Percentiles rank a stretch among this genome's conserved stretches.
phyloP scores from a whole-genome alignment of 805 yeast genomes.

The Kuraishia hungarica region DNA sequence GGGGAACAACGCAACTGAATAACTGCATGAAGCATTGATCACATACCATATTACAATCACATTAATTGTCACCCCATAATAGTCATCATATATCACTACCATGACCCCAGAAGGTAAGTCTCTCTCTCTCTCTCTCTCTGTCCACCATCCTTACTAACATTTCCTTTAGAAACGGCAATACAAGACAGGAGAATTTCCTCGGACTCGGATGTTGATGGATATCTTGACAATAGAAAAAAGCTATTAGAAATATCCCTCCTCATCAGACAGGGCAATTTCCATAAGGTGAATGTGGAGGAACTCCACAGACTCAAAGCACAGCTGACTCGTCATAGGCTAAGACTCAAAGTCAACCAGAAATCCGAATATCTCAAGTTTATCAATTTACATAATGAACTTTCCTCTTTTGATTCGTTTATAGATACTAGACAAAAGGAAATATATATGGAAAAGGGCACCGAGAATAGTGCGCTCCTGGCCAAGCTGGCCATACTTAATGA shows the following conservation, averaged over 20 bases:
- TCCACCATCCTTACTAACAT: background rate
- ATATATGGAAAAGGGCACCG: slow-evolving; percentile 13
- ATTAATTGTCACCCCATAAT: too few species aligned
- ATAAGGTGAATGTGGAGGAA: slow-evolving; percentile 8
- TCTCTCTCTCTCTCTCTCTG: background rate
- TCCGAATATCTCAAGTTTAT: slow-evolving; percentile 12
- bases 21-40: too few species aligned
- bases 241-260: slow-evolving; percentile 9
- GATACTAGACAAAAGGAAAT: slow-evolving; percentile 11
- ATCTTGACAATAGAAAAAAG: slow-evolving; percentile 13
- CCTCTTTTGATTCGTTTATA: slow-evolving; percentile 11
- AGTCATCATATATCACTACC: too few species aligned
- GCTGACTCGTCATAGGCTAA: slow-evolving; percentile 10
- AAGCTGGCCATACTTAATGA: slow-evolving; percentile 15
- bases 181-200: slow-evolving; percentile 1
- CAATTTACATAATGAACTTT: slow-evolving; percentile 8
- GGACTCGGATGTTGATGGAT: slow-evolving; percentile 20
- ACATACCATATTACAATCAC: background rate
- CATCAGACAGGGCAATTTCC: slow-evolving; percentile 10
- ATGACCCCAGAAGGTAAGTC: background rate
- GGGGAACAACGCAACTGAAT: too few species aligned
- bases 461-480: slow-evolving; percentile 11
- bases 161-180: background rate
- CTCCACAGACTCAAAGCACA: slow-evolving; percentile 12
- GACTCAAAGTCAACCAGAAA: slow-evolving; percentile 10